Percentiles rank a stretch among this genome's conserved stretches.
phyloP scores from a whole-genome alignment of 2,329 filamentous ascomycete species.

The Verticillium tricorpus region DNA sequence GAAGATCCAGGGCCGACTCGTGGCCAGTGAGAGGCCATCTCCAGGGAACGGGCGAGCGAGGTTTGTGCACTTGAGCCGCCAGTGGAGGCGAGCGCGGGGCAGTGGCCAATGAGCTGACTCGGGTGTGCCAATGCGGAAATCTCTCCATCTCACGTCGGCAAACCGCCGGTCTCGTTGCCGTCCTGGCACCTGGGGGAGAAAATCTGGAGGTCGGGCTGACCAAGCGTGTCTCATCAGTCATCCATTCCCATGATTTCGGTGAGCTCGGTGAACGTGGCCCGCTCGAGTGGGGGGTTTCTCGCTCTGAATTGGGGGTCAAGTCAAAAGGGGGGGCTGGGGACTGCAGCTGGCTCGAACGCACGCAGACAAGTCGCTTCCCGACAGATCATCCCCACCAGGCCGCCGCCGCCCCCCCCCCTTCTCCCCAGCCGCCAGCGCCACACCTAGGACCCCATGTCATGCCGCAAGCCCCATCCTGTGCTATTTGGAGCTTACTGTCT shows the following conservation, averaged over 20 bases:
- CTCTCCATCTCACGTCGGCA: neutral
- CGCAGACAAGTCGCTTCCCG: neutral
- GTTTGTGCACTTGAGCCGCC: neutral
- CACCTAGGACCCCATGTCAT: slow-evolving; percentile 5
- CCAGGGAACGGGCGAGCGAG: neutral
- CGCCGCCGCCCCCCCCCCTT: too few relatives aligned
- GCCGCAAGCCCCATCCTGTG: neutral
- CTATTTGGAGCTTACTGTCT: slow-evolving; percentile 5
- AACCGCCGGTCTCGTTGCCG: neutral
- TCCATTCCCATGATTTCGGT: neutral
- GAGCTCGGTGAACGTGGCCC: neutral
- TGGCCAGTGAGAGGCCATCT: neutral
- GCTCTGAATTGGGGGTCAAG: neutral
- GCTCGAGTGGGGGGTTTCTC: neutral
- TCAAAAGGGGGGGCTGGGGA: too few relatives aligned
- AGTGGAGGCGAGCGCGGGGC: slow-evolving; percentile 1
- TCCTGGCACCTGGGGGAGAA: neutral
- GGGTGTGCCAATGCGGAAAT: slow-evolving; percentile 1
- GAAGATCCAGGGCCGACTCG: neutral
- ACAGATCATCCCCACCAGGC: neutral
- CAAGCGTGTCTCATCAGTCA: neutral
- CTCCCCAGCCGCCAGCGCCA: slow-evolving; percentile 4
- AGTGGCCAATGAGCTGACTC: neutral
- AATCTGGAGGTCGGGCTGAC: neutral
- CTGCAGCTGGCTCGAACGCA: neutral